Evolutionary conservation across 208 protist species (phyloP).

Genomic region (Trypanosoma vivax): DNA sequence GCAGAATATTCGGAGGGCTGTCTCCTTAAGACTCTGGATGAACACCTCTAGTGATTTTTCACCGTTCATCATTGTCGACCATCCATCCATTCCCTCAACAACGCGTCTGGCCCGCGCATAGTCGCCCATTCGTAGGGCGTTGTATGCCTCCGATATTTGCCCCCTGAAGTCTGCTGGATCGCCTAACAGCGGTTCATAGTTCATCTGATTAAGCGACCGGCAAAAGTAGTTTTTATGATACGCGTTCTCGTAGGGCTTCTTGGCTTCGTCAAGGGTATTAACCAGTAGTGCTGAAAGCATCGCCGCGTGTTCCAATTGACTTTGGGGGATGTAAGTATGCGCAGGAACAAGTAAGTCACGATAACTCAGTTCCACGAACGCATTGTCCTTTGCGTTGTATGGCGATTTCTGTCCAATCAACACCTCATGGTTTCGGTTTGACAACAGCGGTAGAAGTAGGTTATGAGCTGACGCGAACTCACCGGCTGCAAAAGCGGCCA

Average conservation of each 20-base stretch:
- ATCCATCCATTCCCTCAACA: constrained; percentile 58
- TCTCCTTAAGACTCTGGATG: constrained; percentile 59
- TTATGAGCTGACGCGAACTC: constrained; percentile 59
- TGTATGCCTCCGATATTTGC: constrained; percentile 56
- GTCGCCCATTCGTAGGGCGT: constrained; percentile 63
- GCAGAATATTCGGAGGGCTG: constrained; percentile 73
- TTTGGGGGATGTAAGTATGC: constrained; percentile 50
- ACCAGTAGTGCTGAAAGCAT: constrained; percentile 75
- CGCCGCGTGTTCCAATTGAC: constrained; percentile 64
- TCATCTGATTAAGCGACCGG: constrained; percentile 39
- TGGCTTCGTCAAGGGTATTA: constrained; percentile 63
- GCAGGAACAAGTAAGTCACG: constrained; percentile 51
- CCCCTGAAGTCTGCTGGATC: constrained; percentile 60
- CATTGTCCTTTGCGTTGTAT: constrained; percentile 27
- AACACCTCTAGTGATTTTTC: constrained; percentile 38
- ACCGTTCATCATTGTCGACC: constrained; percentile 47
- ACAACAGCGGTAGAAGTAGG: constrained; percentile 57
- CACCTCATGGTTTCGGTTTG: constrained; percentile 39
- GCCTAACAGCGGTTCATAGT: constrained; percentile 37
- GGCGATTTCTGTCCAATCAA: constrained; percentile 55
- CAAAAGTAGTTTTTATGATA: constrained; percentile 68
- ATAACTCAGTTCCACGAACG: constrained; percentile 46
- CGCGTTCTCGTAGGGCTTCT: constrained; percentile 73
- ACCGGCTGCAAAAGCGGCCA: constrained; percentile 66
- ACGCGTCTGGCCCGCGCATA: constrained; percentile 47